Base-by-base conservation (phyloP, 352 stramenopile species). In the Pythium rishiriense region DNA sequence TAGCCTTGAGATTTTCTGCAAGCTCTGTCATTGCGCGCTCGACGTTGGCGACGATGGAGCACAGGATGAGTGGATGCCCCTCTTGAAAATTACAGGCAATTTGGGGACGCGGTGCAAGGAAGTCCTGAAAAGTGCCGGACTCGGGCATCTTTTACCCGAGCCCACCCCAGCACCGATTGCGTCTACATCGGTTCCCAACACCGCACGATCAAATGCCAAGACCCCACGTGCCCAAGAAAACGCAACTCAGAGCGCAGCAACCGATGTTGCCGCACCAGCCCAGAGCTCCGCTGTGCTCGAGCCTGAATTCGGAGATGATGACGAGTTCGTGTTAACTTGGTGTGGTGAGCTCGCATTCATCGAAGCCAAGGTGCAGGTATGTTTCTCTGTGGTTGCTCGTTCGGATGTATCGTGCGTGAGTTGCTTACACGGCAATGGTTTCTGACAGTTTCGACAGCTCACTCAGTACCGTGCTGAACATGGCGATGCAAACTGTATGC, bases 291-390 rank as follows among this genome's bases (percentile, higher is more conserved):
- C 12, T 26, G 39, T 26, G 35, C 29, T 31, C 22, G 64, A 70
- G 35, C 42, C 56, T 17, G 60, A 73, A 37, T 25, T 57, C 37
- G 65, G 54, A 11, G 59, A 46, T 15, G 75, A 93, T 35, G 80
- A 93, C 17, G 49, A 81, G 2, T 81, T 79, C 22, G 45, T 89
- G 41, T 87, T 76, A 60, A 64, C 73, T 0, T 91, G 84, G 84
- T 81, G 71, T 48, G 84, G 76, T 17, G 84, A 93, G 50, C 41
- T 90, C 0, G 82, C 81, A 49, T 84, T 91, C 46, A 51, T 91
- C 29, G 70, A 90, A 57, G 71, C 75, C 0, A 42, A 15, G 22
- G 37, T 15, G 0, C 22, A 55, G 56, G 56, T 63, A 41, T 24
- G 56, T 50, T 43, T 5, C 11, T 2, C n/a, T 12, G 33, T 9